phyloP scores from a whole-genome alignment of 2,329 filamentous ascomycete genomes.

The Elsinoe ampelina region DNA sequence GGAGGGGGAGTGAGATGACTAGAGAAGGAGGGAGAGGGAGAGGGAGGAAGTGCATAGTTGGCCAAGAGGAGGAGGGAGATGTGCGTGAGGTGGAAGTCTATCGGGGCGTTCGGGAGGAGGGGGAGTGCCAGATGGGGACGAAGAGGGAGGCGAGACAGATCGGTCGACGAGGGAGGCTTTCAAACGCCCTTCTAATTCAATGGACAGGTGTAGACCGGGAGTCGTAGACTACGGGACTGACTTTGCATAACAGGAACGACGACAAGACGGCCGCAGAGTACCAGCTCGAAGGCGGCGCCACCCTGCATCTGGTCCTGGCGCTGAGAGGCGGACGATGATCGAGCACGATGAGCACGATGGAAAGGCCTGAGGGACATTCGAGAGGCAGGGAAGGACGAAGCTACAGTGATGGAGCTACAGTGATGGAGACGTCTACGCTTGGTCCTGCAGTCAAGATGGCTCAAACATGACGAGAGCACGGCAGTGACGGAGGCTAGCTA shows the following conservation, averaged over 20 bases:
- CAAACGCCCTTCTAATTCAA: too few species aligned
- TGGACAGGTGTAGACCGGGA: background rate
- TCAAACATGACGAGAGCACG: too few species aligned
- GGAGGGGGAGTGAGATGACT: background rate
- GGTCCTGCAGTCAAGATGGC: too few species aligned
- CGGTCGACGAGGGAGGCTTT: too few species aligned
- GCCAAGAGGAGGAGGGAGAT: too few species aligned
- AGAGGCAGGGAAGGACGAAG: background rate
- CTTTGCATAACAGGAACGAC: constrained; percentile 59
- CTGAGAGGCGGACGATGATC: constrained; percentile 64
- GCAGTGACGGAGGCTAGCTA: background rate
- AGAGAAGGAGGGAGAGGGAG: background rate
- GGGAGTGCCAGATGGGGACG: too few species aligned
- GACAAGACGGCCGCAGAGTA: constrained; percentile 91
- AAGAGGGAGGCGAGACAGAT: too few species aligned
- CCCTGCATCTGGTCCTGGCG: constrained; percentile 88
- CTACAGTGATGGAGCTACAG: too few species aligned
- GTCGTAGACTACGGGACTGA: background rate
- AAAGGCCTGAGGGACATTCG: background rate
- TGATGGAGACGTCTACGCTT: too few species aligned
- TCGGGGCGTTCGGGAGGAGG: too few species aligned
- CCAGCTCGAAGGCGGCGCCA: constrained; percentile 81
- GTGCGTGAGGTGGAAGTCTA: too few species aligned
- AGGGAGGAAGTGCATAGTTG: background rate
- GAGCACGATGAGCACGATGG: background rate